phyloP scores from a whole-genome alignment of 2,329 filamentous ascomycete genomes.

The Alternaria brassicae region DNA sequence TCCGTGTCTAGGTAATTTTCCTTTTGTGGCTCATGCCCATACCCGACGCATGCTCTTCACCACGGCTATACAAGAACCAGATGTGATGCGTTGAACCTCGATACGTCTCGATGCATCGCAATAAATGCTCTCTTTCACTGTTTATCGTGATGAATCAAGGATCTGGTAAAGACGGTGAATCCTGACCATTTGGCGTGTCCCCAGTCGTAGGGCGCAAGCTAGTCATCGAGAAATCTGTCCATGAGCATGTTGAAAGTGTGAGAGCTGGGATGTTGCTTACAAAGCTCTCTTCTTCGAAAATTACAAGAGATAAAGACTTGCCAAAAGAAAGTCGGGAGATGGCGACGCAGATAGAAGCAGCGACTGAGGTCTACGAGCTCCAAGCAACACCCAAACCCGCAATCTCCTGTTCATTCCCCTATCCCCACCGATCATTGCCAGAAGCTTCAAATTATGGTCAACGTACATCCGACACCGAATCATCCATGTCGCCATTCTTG shows the following conservation, averaged over 20 bases:
- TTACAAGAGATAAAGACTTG: background rate
- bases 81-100: background rate
- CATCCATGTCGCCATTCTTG: background rate
- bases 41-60: background rate
- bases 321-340: background rate
- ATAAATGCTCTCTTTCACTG: background rate
- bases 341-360: constrained; percentile 1
- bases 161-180: background rate
- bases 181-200: background rate
- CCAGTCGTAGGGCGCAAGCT: background rate
- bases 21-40: background rate
- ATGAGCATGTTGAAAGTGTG: background rate
- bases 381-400: background rate
- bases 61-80: background rate
- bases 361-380: constrained; percentile 3
- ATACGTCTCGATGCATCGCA: background rate
- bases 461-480: constrained; percentile 2
- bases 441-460: background rate
- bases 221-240: background rate
- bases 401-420: background rate
- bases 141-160: background rate
- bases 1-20: background rate
- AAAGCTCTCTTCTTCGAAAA: background rate
- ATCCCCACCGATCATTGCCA: background rate
- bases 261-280: background rate